Evolutionary conservation across 768 basidiomycete species (phyloP).

Genomic region (Tulasnella sp.): DNA sequence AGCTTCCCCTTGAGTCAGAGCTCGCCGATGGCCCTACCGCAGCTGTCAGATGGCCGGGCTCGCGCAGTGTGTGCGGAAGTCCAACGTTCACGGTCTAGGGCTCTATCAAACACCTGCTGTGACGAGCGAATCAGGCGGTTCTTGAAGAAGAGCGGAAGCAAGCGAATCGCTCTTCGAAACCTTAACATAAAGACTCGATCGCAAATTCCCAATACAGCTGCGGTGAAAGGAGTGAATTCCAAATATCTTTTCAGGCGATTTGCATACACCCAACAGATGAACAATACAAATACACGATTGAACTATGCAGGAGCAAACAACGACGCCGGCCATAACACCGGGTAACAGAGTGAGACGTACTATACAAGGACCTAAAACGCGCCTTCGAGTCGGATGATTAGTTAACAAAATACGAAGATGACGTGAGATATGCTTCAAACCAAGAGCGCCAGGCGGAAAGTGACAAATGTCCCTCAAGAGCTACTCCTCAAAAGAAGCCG

Average conservation of each 20-base stretch:
- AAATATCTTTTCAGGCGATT: not conserved
- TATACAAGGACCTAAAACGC: not conserved
- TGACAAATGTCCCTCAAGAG: not conserved
- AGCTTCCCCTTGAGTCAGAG: too few relatives aligned
- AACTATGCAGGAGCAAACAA: not conserved
- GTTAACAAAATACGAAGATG: too few relatives aligned
- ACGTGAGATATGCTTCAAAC: not conserved
- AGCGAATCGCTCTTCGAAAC: too few relatives aligned
- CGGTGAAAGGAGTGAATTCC: not conserved
- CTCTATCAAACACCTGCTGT: too few relatives aligned
- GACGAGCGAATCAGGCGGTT: too few relatives aligned
- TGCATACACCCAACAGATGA: not conserved
- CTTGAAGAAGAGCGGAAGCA: too few relatives aligned
- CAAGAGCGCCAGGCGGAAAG: not conserved
- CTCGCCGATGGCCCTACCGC: too few relatives aligned
- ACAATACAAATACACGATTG: not conserved
- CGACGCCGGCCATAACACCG: not conserved
- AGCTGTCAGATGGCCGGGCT: too few relatives aligned
- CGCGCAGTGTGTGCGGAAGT: too few relatives aligned
- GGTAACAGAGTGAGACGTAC: not conserved
- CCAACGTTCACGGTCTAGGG: too few relatives aligned
- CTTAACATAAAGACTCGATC: too few relatives aligned
- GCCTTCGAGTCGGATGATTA: not conserved
- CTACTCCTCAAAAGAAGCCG: not conserved
- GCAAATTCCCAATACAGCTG: too few relatives aligned